A percentile compares a stretch with the other conserved stretches of the same genome.
Evolutionary conservation across 768 basidiomycete genomes (phyloP).

Genomic region (Boletus vinaceobasis): DNA sequence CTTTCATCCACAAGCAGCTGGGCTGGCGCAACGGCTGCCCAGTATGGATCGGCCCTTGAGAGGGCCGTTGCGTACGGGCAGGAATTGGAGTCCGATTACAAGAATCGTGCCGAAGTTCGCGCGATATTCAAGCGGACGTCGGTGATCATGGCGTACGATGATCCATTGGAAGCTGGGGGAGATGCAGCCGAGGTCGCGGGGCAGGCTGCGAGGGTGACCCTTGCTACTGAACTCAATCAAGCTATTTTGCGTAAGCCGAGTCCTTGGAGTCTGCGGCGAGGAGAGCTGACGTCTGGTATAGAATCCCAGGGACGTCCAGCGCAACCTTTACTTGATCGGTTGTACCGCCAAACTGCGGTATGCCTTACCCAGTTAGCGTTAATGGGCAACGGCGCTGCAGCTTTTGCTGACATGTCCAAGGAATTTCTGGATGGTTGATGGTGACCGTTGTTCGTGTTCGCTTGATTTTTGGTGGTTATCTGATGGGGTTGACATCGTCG

Average conservation of each 20-base stretch:
- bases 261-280: not conserved
- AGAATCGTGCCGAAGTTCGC: slow-evolving; percentile 59
- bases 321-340: slow-evolving; percentile 66
- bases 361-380: slow-evolving; percentile 70
- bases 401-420: slow-evolving; percentile 74
- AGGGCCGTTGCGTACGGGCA: slow-evolving; percentile 74
- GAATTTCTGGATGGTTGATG: slow-evolving; percentile 59
- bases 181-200: slow-evolving; percentile 66
- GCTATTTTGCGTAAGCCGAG: slow-evolving; percentile 70
- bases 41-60: slow-evolving; percentile 58
- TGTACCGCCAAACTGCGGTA: slow-evolving; percentile 73
- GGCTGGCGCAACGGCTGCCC: slow-evolving; percentile 28
- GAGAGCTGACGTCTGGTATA: slow-evolving; percentile 27
- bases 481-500: not conserved
- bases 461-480: not conserved
- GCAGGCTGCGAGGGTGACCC: slow-evolving; percentile 56
- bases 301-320: slow-evolving; percentile 77
- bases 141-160: slow-evolving; percentile 75
- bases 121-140: slow-evolving; percentile 71
- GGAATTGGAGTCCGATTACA: slow-evolving; percentile 63
- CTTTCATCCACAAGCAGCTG: slow-evolving; percentile 24
- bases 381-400: slow-evolving; percentile 70
- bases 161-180: slow-evolving; percentile 66
- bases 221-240: slow-evolving; percentile 77
- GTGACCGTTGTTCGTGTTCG: not conserved